Evolutionary conservation across 495 filamentous ascomycete species (phyloP).

Genomic region (Neohortaea acidophila): DNA sequence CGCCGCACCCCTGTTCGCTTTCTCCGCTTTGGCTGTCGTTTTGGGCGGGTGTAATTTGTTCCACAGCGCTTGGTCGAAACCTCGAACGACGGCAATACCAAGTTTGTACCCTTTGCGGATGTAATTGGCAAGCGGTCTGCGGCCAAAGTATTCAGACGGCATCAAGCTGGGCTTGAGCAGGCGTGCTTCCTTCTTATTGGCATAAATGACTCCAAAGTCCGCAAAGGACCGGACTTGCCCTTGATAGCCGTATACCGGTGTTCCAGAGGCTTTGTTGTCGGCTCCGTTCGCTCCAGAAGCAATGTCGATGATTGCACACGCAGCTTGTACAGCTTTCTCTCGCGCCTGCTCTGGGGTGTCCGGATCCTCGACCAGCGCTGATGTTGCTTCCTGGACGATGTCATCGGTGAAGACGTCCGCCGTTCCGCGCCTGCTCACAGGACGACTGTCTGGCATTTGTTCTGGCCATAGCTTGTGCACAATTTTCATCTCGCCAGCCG

Average conservation of each 20-base stretch:
- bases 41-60: constrained; percentile 54
- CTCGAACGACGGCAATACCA: constrained; percentile 73
- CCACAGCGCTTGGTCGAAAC: constrained; percentile 68
- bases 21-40: constrained; percentile 32
- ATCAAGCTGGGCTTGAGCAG: constrained; percentile 64
- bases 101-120: constrained; percentile 73
- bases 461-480: constrained; percentile 67
- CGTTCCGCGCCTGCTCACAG: constrained; percentile 14
- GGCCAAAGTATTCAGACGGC: constrained; percentile 64
- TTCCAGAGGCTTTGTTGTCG: constrained; percentile 29
- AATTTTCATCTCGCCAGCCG: constrained; percentile 81
- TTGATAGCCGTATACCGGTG: constrained; percentile 21
- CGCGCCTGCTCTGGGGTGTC: constrained; percentile 25
- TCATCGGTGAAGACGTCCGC: constrained; percentile 4
- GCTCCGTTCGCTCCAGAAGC: constrained; percentile 24
- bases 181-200: constrained; percentile 56
- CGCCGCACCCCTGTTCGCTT: constrained; percentile 35
- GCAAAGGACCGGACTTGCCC: constrained; percentile 34
- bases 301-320: constrained; percentile 28
- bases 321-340: constrained; percentile 21
- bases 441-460: constrained; percentile 28
- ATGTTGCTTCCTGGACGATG: constrained; percentile 10
- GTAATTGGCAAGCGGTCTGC: constrained; percentile 56
- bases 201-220: constrained; percentile 67
- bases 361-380: constrained; percentile 6